Conservation (phyloP, 805 yeast species). For the Candida krabiensis region DNA sequence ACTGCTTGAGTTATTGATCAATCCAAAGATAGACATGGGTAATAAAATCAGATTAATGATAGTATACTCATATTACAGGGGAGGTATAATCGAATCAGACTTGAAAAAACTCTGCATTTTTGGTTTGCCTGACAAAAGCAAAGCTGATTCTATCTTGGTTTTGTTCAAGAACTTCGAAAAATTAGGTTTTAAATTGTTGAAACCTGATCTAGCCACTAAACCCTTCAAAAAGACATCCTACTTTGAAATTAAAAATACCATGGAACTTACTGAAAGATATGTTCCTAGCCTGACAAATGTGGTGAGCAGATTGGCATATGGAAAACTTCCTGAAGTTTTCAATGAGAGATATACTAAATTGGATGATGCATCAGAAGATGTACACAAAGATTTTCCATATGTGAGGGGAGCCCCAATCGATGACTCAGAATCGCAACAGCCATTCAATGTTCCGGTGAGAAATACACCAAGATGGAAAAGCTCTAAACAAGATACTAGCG, state of each 20-base stretch:
- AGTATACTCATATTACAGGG: slow-evolving; percentile 75
- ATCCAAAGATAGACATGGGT: slow-evolving; percentile 48
- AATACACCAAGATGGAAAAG: slow-evolving; percentile 33
- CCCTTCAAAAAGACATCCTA: slow-evolving; percentile 48
- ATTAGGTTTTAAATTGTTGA: slow-evolving; percentile 36
- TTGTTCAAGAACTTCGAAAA: slow-evolving; percentile 57
- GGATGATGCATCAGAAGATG: slow-evolving; percentile 31
- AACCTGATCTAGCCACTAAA: slow-evolving; percentile 39
- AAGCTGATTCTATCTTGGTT: slow-evolving; percentile 41
- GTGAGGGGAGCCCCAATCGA: slow-evolving; percentile 34
- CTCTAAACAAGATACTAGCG: slow-evolving; percentile 19
- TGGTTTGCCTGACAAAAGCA: slow-evolving; percentile 30
- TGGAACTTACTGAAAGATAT: slow-evolving; percentile 26
- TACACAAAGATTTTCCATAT: slow-evolving; percentile 54
- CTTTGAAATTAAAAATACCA: slow-evolving; percentile 45
- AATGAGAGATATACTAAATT: slow-evolving; percentile 12
- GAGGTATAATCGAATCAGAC: slow-evolving; percentile 77
- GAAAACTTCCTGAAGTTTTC: slow-evolving; percentile 29
- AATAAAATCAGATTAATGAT: slow-evolving; percentile 77
- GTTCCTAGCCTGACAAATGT: slow-evolving; percentile 30
- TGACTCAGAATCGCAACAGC: slow-evolving; percentile 16
- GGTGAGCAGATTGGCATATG: slow-evolving; percentile 24
- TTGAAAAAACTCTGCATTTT: slow-evolving; percentile 67
- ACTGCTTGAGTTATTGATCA: slow-evolving; percentile 53
- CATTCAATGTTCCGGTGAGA: slow-evolving; percentile 16